Percentiles rank a stretch among this genome's conserved stretches.
These are phyloP conservation scores for Fonsecaea pedrosoi DNA, from an alignment of 2,329 filamentous ascomycete species.

Conservation along the genomic window DNA sequence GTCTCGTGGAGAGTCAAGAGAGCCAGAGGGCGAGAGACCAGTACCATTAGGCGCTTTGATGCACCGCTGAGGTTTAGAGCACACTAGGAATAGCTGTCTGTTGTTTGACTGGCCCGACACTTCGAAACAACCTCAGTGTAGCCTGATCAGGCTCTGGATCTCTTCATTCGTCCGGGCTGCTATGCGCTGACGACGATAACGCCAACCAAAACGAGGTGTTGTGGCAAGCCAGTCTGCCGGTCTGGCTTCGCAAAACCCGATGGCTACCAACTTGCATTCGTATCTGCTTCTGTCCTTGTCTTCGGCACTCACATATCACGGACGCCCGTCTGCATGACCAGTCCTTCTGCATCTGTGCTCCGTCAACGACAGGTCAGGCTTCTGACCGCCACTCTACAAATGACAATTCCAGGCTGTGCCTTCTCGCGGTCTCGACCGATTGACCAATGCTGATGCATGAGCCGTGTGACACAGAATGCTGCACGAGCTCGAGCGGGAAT, in stretches of 20 bases:
- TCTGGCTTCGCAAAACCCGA: conserved; percentile 4
- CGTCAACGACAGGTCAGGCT: conserved; percentile 28
- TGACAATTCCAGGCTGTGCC: conserved; percentile 15
- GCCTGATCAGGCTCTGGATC: conserved; percentile 12
- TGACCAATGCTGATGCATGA: conserved; percentile 25
- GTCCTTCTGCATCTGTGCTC: conserved; percentile 25
- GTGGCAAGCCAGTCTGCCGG: not conserved
- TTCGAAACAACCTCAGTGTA: conserved; percentile 6
- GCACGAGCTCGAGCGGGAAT: conserved; percentile 14
- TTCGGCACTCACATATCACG: conserved; percentile 21
- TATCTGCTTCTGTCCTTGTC: not conserved
- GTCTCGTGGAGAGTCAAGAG: conserved; percentile 23
- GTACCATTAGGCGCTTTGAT: conserved; percentile 19
- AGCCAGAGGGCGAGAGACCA: not conserved
- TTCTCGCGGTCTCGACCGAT: conserved; percentile 19
- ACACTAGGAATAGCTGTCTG: not conserved
- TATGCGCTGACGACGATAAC: conserved; percentile 5
- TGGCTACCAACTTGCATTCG: conserved; percentile 2
- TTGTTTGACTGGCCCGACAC: conserved; percentile 7
- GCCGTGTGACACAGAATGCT: conserved; percentile 26
- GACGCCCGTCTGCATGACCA: conserved; percentile 21
- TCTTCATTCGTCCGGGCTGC: conserved; percentile 1
- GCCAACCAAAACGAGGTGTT: conserved; percentile 6
- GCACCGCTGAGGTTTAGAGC: conserved; percentile 10
- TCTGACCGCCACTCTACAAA: conserved; percentile 31